phyloP scores from a whole-genome alignment of 225 moss, liverwort and hornwort species.

The Physcomitrium patens region DNA sequence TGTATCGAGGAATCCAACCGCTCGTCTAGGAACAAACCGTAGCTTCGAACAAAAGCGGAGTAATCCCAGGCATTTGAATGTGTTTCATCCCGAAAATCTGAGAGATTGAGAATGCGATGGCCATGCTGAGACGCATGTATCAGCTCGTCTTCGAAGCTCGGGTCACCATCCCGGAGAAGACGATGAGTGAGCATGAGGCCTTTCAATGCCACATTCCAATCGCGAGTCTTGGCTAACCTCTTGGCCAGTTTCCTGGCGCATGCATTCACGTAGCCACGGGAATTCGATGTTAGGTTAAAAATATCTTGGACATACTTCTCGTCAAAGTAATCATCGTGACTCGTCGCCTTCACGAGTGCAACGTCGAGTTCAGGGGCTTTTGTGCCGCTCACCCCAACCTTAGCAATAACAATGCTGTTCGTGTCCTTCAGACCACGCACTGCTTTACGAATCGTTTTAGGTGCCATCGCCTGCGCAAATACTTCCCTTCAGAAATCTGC shows the following conservation, averaged over 20 bases:
- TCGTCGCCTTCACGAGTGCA: slow-evolving; percentile 86
- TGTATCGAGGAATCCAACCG: slow-evolving; percentile 68
- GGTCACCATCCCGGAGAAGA: slow-evolving; percentile 86
- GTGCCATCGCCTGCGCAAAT: slow-evolving; percentile 70
- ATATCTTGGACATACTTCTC: slow-evolving; percentile 82
- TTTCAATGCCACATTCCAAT: slow-evolving; percentile 95
- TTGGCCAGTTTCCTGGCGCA: slow-evolving; percentile 46
- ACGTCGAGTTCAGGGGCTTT: slow-evolving; percentile 86
- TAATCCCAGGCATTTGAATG: slow-evolving; percentile 94
- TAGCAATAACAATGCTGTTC: slow-evolving; percentile 90
- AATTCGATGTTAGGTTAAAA: slow-evolving; percentile 71
- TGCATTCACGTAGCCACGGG: slow-evolving; percentile 84
- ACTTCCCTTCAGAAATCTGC: background rate
- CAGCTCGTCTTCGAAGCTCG: slow-evolving; percentile 80
- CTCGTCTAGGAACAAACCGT: slow-evolving; percentile 82
- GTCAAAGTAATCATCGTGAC: slow-evolving; percentile 86
- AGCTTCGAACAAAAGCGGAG: slow-evolving; percentile 83
- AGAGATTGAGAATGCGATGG: slow-evolving; percentile 80
- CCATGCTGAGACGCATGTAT: slow-evolving; percentile 66
- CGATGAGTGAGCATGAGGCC: slow-evolving; percentile 90
- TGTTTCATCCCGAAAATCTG: slow-evolving; percentile 81
- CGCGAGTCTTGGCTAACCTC: slow-evolving; percentile 65
- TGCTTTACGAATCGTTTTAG: slow-evolving; percentile 88
- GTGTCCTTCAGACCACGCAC: slow-evolving; percentile 87
- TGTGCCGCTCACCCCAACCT: slow-evolving; percentile 72